Percentiles rank a stretch among this genome's conserved stretches.
Conservation (phyloP, 1,139 yeast species). For the Diutina rugosa region DNA sequence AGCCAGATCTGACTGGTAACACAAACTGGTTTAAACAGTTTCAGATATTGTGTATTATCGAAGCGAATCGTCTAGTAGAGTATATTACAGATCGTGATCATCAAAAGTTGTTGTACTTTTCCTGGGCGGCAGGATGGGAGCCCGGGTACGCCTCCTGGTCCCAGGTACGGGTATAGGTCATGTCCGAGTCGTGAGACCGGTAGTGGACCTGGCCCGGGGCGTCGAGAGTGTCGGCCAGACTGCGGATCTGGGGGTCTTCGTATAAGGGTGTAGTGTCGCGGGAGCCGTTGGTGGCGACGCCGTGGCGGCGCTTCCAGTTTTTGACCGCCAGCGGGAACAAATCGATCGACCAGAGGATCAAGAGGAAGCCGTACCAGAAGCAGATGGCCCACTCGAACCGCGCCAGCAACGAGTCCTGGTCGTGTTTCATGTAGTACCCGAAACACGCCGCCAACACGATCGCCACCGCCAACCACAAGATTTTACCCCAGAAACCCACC, state of each 20-base stretch:
- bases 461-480: conserved; percentile 59
- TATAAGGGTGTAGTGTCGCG: not conserved
- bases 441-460: conserved; percentile 59
- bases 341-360: conserved; percentile 56
- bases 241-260: not conserved
- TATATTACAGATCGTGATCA: not conserved
- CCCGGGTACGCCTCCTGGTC: not conserved
- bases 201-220: not conserved
- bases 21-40: too few relatives aligned
- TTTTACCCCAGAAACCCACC: conserved; percentile 40
- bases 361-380: conserved; percentile 68
- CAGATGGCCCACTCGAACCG: conserved; percentile 75
- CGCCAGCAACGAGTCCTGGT: conserved; percentile 34
- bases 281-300: not conserved
- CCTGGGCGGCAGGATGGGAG: not conserved
- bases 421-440: conserved; percentile 31
- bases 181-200: not conserved
- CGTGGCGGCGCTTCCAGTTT: conserved; percentile 5
- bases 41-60: too few relatives aligned
- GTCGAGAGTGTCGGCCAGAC: not conserved
- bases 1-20: too few relatives aligned
- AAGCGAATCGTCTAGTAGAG: not conserved
- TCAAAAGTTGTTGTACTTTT: not conserved
- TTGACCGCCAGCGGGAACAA: conserved; percentile 47
- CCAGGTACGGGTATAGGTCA: not conserved